Evolutionary conservation across 2,329 filamentous ascomycete genomes (phyloP).

Genomic region (Hansfordia pulvinata): DNA sequence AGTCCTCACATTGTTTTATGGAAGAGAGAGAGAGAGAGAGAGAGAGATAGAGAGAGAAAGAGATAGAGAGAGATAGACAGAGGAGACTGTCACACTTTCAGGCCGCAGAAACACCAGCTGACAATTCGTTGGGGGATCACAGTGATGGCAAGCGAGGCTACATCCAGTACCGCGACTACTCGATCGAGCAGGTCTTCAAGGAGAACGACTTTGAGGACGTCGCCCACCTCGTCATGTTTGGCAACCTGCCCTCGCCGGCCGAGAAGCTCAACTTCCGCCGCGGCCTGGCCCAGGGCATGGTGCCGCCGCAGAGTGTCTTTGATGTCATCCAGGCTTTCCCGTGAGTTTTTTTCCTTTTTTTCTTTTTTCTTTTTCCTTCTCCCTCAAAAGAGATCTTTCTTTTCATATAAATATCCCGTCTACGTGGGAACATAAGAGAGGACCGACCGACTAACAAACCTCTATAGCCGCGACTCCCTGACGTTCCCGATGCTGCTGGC

Average conservation of each 20-base stretch:
- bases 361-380: no score
- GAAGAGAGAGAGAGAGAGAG: no score
- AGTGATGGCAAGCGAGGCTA: conserved; percentile 18
- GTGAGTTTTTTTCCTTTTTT: conserved; percentile 6
- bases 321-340: conserved; percentile 13
- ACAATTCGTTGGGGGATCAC: no score
- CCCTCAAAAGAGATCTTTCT: no score
- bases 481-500: conserved; percentile 22
- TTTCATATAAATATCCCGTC: no score
- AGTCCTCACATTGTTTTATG: conserved; percentile 1
- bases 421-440: no score
- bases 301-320: conserved; percentile 9
- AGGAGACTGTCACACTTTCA: no score
- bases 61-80: no score
- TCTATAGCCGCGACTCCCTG: conserved; percentile 13
- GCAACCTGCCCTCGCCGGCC: conserved; percentile 2
- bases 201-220: conserved; percentile 12
- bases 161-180: conserved; percentile 18
- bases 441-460: conserved; percentile 3
- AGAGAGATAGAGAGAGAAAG: no score
- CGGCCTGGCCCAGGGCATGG: conserved; percentile 7
- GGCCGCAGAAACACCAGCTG: no score
- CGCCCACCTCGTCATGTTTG: conserved; percentile 5
- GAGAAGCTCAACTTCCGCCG: conserved; percentile 1
- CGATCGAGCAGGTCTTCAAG: conserved; percentile 10